Percentiles rank a stretch among this genome's conserved stretches.
These are phyloP conservation scores for Cutaneotrichosporon cutaneum DNA, from an alignment of 1,284 basidiomycete species.

Conservation along the genomic window DNA sequence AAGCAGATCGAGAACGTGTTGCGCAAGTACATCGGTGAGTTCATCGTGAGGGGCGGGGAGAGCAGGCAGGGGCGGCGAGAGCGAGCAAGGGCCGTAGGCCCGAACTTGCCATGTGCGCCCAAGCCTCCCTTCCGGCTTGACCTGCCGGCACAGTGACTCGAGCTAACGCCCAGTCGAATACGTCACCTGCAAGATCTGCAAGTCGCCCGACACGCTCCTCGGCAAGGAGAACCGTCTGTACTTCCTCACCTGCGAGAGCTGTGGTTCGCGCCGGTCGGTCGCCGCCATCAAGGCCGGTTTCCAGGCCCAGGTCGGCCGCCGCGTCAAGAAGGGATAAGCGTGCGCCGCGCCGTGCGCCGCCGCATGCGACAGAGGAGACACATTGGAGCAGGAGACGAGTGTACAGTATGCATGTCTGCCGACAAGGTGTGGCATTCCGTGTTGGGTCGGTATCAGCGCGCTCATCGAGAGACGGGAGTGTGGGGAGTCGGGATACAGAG, in stretches of 20 bases:
- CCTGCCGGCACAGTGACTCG: too few species aligned
- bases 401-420: slow-evolving; percentile 22
- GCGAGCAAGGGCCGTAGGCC: neutral
- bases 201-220: slow-evolving; percentile 93
- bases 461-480: too few species aligned
- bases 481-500: too few species aligned
- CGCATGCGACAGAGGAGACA: slow-evolving; percentile 5
- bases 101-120: neutral
- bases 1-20: slow-evolving; percentile 99
- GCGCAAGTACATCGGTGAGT: slow-evolving; percentile 88
- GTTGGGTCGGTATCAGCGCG: neutral
- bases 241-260: slow-evolving; percentile 97
- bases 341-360: slow-evolving; percentile 1
- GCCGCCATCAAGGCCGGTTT: slow-evolving; percentile 98
- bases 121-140: neutral
- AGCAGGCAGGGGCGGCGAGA: too few species aligned
- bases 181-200: slow-evolving; percentile 99
- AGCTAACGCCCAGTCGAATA: slow-evolving; percentile 75
- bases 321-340: slow-evolving; percentile 23
- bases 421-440: neutral
- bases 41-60: too few species aligned
- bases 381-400: slow-evolving; percentile 4
- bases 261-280: slow-evolving; percentile 88
- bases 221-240: slow-evolving; percentile 98
- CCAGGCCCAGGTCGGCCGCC: slow-evolving; percentile 77